A percentile compares a stretch with the other conserved stretches of the same genome.
These are phyloP conservation scores for Erythrophleum fordii DNA, from an alignment of 306 rosid species.

Conservation along the genomic window DNA sequence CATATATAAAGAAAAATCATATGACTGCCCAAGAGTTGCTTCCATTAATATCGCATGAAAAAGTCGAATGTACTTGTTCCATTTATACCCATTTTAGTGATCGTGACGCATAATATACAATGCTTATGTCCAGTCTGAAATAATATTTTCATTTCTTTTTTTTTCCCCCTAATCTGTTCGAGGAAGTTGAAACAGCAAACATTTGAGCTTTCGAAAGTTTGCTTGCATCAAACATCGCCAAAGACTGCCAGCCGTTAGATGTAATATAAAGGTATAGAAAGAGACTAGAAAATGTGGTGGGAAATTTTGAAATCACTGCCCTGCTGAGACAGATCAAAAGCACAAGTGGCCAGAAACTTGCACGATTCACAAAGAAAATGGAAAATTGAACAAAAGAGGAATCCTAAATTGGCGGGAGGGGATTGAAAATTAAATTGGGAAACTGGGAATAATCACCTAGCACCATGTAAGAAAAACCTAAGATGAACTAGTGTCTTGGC, in stretches of 20 bases:
- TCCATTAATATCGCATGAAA: not conserved
- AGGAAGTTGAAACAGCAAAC: not conserved
- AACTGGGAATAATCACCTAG: not conserved
- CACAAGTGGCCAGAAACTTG: not conserved
- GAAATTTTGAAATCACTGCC: not conserved
- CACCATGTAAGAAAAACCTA: not conserved
- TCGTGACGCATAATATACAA: not conserved
- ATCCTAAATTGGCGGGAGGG: not conserved
- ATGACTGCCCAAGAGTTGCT: not conserved
- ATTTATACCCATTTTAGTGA: not conserved
- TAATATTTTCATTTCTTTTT: not conserved
- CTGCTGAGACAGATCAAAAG: not conserved
- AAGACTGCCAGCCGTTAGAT: not conserved
- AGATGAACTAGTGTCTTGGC: not conserved
- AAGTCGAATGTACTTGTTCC: not conserved
- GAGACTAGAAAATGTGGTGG: not conserved
- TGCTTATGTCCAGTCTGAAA: not conserved
- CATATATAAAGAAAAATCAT: constrained; percentile 19
- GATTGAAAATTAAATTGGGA: not conserved
- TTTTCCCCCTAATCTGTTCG: not conserved
- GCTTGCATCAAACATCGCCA: not conserved
- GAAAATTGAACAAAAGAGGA: not conserved
- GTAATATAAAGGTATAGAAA: not conserved
- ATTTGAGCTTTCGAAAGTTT: not conserved
- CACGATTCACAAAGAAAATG: not conserved